Conservation (phyloP, 2,329 filamentous ascomycete species). For the Claviceps quebecensis region DNA sequence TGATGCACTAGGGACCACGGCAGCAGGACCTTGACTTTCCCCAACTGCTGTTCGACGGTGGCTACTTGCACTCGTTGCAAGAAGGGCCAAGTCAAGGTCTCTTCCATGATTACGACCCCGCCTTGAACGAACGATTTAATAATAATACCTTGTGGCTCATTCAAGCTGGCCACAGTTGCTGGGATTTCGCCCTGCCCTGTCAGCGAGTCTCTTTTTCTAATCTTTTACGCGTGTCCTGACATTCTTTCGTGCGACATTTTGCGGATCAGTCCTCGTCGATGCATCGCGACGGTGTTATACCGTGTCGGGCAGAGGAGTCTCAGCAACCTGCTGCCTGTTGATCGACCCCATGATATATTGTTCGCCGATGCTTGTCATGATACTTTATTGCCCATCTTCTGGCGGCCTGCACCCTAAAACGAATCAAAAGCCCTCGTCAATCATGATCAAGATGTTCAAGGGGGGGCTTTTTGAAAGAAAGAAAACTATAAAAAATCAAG, state of each 20-base stretch:
- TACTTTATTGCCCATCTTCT: neutral
- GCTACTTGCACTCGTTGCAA: neutral
- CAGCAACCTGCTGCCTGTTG: neutral
- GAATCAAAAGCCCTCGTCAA: neutral
- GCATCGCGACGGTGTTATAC: constrained; percentile 7
- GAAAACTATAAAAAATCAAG: no score
- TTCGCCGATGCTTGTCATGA: neutral
- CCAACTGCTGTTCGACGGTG: neutral
- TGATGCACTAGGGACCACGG: constrained; percentile 17
- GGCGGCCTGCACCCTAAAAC: neutral
- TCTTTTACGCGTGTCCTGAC: neutral
- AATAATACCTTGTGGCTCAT: neutral
- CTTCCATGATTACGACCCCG: neutral
- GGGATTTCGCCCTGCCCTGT: neutral
- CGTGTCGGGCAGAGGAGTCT: constrained; percentile 1
- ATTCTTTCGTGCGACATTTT: neutral
- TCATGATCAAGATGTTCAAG: neutral
- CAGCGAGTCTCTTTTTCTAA: neutral
- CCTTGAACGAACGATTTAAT: neutral
- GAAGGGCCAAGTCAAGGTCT: neutral
- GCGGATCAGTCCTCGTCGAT: neutral
- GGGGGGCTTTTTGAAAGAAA: neutral
- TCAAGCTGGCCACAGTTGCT: neutral
- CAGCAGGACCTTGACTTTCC: neutral
- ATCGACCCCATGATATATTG: neutral